Conservation (phyloP, 2,329 filamentous ascomycete species). For the Colletotrichum sp. region DNA sequence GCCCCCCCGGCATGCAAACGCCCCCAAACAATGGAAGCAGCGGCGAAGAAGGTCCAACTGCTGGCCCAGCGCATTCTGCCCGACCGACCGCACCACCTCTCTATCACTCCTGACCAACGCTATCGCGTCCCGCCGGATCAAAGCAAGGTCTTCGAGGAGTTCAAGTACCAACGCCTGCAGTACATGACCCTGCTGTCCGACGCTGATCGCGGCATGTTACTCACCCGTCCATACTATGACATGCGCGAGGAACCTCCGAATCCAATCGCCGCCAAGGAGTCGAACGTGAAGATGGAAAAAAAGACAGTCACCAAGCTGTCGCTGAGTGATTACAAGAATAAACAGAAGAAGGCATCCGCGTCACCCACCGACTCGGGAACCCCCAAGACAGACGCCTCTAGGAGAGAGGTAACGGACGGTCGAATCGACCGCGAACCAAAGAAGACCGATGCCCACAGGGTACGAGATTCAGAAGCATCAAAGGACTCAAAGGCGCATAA, state of each 20-base stretch:
- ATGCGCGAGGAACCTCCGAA: constrained; percentile 58
- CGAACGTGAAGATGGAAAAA: constrained; percentile 49
- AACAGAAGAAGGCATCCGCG: constrained; percentile 43
- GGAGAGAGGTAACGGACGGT: constrained; percentile 20
- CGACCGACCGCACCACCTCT: constrained; percentile 58
- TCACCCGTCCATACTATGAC: constrained; percentile 62
- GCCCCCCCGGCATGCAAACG: constrained; percentile 24
- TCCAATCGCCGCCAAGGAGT: constrained; percentile 43
- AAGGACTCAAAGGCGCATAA: constrained; percentile 34
- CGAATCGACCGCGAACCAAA: constrained; percentile 21
- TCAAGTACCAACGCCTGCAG: constrained; percentile 55
- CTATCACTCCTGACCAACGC: constrained; percentile 51
- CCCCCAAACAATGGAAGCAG: constrained; percentile 61
- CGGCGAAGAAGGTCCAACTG: constrained; percentile 60
- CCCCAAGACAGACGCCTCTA: constrained; percentile 30
- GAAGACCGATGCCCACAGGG: constrained; percentile 28
- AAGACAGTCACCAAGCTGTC: constrained; percentile 55
- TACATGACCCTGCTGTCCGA: constrained; percentile 64
- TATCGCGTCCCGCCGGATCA: constrained; percentile 49
- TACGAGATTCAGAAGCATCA: constrained; percentile 26
- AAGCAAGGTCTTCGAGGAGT: constrained; percentile 50
- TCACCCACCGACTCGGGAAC: constrained; percentile 22
- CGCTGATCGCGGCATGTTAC: constrained; percentile 61
- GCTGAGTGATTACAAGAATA: constrained; percentile 65
- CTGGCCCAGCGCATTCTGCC: constrained; percentile 59